Percentiles rank a stretch among this genome's conserved stretches.
phyloP scores from a whole-genome alignment of 1,284 basidiomycete species.

The Pisolithus thermaeus region DNA sequence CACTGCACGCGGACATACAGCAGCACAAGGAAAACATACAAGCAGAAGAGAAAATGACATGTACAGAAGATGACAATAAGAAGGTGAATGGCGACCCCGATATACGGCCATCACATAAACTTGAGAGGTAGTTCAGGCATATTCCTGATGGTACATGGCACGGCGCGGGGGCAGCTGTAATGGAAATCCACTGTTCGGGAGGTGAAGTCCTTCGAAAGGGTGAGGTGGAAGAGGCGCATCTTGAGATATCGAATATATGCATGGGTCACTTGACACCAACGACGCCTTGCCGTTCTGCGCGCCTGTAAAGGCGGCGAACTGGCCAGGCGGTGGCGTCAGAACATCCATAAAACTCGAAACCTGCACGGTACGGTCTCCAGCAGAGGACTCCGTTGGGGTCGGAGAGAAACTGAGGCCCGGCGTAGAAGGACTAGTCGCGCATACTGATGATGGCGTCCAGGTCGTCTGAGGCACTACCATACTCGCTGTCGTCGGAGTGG shows the following conservation, averaged over 20 bases:
- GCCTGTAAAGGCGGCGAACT: slow-evolving; percentile 24
- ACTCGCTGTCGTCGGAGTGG: background rate
- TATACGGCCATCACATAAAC: background rate
- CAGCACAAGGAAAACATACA: slow-evolving; percentile 3
- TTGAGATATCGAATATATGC: slow-evolving; percentile 17
- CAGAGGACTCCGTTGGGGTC: slow-evolving; percentile 48
- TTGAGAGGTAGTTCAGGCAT: background rate
- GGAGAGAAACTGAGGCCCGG: slow-evolving; percentile 52
- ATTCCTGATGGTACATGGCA: background rate
- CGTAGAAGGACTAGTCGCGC: slow-evolving; percentile 37
- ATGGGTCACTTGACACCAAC: slow-evolving; percentile 11
- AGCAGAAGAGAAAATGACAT: background rate
- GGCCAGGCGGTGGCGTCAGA: slow-evolving; percentile 23
- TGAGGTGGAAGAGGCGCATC: slow-evolving; percentile 7
- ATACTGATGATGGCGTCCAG: slow-evolving; percentile 15
- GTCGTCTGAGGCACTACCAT: slow-evolving; percentile 4
- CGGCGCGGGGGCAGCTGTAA: background rate
- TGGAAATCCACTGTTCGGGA: slow-evolving; percentile 7
- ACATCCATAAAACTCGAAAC: slow-evolving; percentile 46
- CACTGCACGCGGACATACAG: background rate
- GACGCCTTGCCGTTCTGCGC: slow-evolving; percentile 29
- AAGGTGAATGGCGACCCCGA: background rate
- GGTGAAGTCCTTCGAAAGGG: slow-evolving; percentile 9
- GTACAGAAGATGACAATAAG: background rate
- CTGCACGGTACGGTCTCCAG: slow-evolving; percentile 49